These are phyloP conservation scores for Nicotiana rustica DNA, from an alignment of 305 asterid species.

Conservation along the genomic window DNA sequence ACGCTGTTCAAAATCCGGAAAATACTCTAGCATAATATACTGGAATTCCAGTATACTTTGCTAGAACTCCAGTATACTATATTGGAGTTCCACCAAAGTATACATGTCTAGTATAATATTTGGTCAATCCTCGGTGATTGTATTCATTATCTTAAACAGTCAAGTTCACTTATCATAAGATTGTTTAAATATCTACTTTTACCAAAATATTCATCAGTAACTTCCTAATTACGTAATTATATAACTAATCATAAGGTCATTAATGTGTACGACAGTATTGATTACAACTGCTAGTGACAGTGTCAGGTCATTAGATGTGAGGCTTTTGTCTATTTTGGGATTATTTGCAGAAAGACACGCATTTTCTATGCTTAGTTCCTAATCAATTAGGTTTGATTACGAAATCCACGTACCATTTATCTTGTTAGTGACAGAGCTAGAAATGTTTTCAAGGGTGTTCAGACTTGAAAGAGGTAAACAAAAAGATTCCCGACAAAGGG, in stretches of 20 bases:
- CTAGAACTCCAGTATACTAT: no score
- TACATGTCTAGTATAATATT: no score
- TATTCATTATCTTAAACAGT: not conserved
- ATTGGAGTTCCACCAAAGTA: no score
- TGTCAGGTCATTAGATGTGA: not conserved
- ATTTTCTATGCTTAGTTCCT: conserved; percentile 1
- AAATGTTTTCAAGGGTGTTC: no score
- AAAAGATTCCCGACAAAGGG: no score
- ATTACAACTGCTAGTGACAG: not conserved
- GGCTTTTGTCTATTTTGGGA: not conserved
- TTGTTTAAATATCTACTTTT: no score
- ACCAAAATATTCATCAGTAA: not conserved
- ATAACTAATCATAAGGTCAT: not conserved
- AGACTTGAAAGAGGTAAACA: no score
- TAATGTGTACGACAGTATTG: not conserved
- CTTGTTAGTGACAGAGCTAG: not conserved
- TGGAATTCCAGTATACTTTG: no score
- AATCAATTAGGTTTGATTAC: not conserved
- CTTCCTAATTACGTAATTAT: not conserved
- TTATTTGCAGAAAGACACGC: not conserved
- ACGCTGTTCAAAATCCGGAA: no score
- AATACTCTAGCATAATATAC: no score
- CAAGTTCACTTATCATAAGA: not conserved
- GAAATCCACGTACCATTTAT: not conserved
- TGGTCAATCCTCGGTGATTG: no score